phyloP scores from a whole-genome alignment of 148 eudicot genomes.

The Talinum fruticosum region DNA sequence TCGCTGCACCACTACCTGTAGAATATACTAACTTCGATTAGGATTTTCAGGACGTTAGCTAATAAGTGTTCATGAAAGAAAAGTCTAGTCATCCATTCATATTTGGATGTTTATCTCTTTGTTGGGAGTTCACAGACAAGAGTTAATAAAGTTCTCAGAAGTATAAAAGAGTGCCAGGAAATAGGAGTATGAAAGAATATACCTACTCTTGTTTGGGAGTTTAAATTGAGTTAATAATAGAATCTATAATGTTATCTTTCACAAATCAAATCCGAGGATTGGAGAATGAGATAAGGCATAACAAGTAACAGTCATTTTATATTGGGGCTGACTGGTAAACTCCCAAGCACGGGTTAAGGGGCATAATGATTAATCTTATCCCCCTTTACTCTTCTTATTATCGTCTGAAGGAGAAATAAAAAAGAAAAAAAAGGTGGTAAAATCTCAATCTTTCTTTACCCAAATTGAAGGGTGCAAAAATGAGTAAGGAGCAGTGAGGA shows the following conservation, averaged over 20 bases:
- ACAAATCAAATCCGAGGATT: neutral
- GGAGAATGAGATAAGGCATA: neutral
- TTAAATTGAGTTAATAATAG: neutral
- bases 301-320: neutral
- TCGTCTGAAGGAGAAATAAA: too few relatives aligned
- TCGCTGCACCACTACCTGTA: constrained; percentile 26
- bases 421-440: neutral
- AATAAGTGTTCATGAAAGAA: neutral
- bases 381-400: neutral
- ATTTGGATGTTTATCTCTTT: neutral
- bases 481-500: neutral
- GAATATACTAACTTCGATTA: neutral
- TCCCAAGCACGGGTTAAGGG: neutral
- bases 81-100: neutral
- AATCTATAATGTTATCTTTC: neutral
- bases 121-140: neutral
- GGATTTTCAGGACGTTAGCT: neutral
- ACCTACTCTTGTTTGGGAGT: too few relatives aligned
- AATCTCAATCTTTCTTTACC: neutral
- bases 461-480: neutral
- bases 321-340: neutral
- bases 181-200: too few relatives aligned
- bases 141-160: neutral
- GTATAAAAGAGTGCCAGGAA: too few relatives aligned
- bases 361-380: too few relatives aligned